Evolutionary conservation across 345 rosid species (phyloP).

Genomic region (Arabis hirsuta): DNA sequence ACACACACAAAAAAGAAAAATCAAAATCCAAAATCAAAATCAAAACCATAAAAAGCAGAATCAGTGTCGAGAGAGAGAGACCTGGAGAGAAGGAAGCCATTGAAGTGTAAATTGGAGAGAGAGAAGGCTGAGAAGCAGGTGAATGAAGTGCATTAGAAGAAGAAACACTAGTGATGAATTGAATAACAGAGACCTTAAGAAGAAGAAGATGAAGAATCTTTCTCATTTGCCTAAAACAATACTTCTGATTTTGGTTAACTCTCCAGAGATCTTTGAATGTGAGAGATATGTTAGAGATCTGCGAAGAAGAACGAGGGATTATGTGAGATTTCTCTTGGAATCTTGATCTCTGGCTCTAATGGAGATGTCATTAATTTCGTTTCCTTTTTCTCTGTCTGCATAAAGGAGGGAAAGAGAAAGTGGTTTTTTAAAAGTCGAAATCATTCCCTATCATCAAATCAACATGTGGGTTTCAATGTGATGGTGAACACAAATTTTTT

Average conservation of each 20-base stretch:
- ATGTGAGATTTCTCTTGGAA: slow-evolving; percentile 11
- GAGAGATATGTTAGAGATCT: slow-evolving; percentile 27
- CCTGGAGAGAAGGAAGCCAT: slow-evolving; percentile 81
- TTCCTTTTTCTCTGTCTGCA: slow-evolving; percentile 45
- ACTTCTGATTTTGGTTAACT: slow-evolving; percentile 2
- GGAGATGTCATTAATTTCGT: slow-evolving; percentile 30
- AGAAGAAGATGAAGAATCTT: slow-evolving; percentile 31
- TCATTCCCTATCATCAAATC: slow-evolving; percentile 43
- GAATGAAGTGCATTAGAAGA: slow-evolving; percentile 37
- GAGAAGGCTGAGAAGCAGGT: slow-evolving; percentile 45
- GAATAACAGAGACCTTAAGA: slow-evolving; percentile 22
- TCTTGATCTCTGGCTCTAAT: slow-evolving; percentile 17
- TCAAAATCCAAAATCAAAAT: neutral
- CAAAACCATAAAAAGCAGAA: neutral
- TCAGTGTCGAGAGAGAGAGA: slow-evolving; percentile 6
- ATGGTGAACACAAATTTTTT: neutral
- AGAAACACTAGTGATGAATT: slow-evolving; percentile 19
- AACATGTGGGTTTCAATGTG: slow-evolving; percentile 35
- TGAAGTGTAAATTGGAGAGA: slow-evolving; percentile 54
- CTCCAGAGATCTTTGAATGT: slow-evolving; percentile 21
- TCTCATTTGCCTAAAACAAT: slow-evolving; percentile 33
- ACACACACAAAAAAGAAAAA: neutral
- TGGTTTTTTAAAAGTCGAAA: slow-evolving; percentile 34
- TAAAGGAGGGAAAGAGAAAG: slow-evolving; percentile 41
- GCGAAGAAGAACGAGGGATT: neutral